Evolutionary conservation across 2,329 filamentous ascomycete genomes (phyloP).

Genomic region (Penicillium paneum): DNA sequence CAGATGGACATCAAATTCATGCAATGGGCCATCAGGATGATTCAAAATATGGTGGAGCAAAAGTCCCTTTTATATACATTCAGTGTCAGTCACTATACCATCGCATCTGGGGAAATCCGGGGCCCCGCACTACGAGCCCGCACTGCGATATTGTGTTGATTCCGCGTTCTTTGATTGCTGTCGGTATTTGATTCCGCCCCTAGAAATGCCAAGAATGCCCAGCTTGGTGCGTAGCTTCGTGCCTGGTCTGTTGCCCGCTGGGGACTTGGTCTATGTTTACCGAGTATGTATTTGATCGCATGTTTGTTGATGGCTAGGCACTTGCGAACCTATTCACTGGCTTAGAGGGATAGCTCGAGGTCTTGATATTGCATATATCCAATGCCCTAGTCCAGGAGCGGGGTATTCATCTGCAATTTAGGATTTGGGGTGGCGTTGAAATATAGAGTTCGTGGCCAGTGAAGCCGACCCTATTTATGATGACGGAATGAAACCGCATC

Average conservation of each 20-base stretch:
- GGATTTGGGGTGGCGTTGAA: not conserved
- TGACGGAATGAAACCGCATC: constrained; percentile 2
- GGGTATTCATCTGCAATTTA: not conserved
- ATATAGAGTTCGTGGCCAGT: not conserved
- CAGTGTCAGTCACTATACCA: not conserved
- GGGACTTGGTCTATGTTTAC: not conserved
- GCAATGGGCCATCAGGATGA: not conserved
- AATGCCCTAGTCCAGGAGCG: not conserved
- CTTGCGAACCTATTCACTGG: not conserved
- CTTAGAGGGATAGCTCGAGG: not conserved
- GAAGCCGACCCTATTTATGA: not conserved
- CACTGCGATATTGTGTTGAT: not conserved
- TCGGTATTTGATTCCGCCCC: not conserved
- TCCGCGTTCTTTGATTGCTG: not conserved
- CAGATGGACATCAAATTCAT: not conserved
- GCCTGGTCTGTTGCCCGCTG: not conserved
- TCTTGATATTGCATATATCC: not conserved
- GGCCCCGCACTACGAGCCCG: constrained; percentile 2
- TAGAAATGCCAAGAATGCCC: not conserved
- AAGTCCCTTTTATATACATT: not conserved
- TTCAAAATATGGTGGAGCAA: no score
- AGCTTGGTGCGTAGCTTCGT: not conserved
- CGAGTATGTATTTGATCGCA: not conserved
- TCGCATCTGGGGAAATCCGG: constrained; percentile 3
- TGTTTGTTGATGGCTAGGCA: not conserved